phyloP scores from a whole-genome alignment of 2,329 filamentous ascomycete species.

The Exophiala sideris region DNA sequence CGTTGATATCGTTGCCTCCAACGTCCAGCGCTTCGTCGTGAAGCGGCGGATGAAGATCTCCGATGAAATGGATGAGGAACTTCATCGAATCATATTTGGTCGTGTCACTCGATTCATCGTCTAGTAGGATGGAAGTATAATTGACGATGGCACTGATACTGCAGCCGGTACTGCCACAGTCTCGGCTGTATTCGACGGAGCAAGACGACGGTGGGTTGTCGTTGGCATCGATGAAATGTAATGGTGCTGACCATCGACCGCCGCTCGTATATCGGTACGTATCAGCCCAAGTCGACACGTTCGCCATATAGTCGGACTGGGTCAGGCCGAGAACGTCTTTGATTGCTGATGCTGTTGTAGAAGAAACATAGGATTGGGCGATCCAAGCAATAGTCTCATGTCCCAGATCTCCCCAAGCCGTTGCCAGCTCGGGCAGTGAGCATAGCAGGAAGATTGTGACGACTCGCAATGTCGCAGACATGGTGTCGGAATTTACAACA shows the following conservation, averaged over 20 bases:
- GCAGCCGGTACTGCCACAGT: slow-evolving; percentile 51
- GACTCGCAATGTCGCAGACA: not conserved
- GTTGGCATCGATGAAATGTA: slow-evolving; percentile 27
- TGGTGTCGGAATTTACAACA: not conserved
- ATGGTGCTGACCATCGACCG: slow-evolving; percentile 46
- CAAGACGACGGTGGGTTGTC: slow-evolving; percentile 19
- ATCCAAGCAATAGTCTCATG: slow-evolving; percentile 56
- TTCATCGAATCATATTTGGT: slow-evolving; percentile 38
- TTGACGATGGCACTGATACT: slow-evolving; percentile 53
- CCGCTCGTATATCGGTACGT: slow-evolving; percentile 48
- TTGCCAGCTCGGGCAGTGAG: slow-evolving; percentile 80
- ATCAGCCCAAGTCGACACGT: slow-evolving; percentile 55
- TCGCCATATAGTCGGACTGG: slow-evolving; percentile 47
- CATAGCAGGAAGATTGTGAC: slow-evolving; percentile 76
- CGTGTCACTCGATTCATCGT: slow-evolving; percentile 33
- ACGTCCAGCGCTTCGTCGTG: slow-evolving; percentile 57
- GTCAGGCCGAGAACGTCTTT: slow-evolving; percentile 44
- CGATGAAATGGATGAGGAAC: slow-evolving; percentile 56
- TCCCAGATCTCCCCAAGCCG: slow-evolving; percentile 53
- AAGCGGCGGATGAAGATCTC: slow-evolving; percentile 73
- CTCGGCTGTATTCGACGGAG: slow-evolving; percentile 36
- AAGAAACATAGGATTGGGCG: slow-evolving; percentile 48
- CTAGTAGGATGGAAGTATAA: slow-evolving; percentile 40
- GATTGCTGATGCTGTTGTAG: slow-evolving; percentile 44
- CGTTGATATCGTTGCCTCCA: slow-evolving; percentile 68